Evolutionary conservation across 2,329 filamentous ascomycete species (phyloP), one percentile per base, ranked within the genome.

Genomic region (Phaeophleospora eucalypticola): DNA sequence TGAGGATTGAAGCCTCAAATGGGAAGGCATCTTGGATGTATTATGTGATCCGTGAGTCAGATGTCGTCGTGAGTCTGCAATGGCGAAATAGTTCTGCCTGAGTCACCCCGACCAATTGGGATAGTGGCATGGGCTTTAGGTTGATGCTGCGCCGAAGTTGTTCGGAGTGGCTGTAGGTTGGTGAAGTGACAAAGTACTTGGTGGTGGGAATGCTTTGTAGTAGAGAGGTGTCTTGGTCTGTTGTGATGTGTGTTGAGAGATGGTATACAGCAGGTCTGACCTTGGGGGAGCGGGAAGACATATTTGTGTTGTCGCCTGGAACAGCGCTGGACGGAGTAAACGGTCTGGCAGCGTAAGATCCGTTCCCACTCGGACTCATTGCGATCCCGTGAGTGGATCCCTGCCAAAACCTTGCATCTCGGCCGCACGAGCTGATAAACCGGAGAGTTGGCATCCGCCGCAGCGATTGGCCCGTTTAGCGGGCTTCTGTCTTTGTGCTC

Each of bases 21-120:
- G 69, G 57, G 73, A 75, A 71, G 73, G 69, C 72, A 75, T 76
- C 44, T 52, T 65, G 58, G 47, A 50, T 58, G 51, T 52, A 50
- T 29, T 6, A 29, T 44, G 17, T 29, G 36, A 45, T 18, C 20
- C 41, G 53, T 53, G 53, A 56, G 33, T 56, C 53, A 56, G 51
- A 43, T 44, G 40, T 45, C 44, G 46, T 32, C 44, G 43, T 51
- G 48, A 51, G 40, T 55, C 44, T 48, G 48, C 45, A 48, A 52
- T 52, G 52, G 52, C 52, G 49, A 46, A 51, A 50, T 48, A 44
- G 47, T 51, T 41, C 40, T 49, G 53, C 50, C 53, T 56, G 53
- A 56, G 53, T 56, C 53, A 56, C 53, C 42, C 44, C 49, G 45
- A 43, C 42, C 45, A 47, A 48, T 49, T 45, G 49, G 43, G 49